Percentiles rank a stretch among this genome's conserved stretches.
These are phyloP conservation scores for Syzygium malaccense DNA, from an alignment of 441 rosid species.

Conservation along the genomic window DNA sequence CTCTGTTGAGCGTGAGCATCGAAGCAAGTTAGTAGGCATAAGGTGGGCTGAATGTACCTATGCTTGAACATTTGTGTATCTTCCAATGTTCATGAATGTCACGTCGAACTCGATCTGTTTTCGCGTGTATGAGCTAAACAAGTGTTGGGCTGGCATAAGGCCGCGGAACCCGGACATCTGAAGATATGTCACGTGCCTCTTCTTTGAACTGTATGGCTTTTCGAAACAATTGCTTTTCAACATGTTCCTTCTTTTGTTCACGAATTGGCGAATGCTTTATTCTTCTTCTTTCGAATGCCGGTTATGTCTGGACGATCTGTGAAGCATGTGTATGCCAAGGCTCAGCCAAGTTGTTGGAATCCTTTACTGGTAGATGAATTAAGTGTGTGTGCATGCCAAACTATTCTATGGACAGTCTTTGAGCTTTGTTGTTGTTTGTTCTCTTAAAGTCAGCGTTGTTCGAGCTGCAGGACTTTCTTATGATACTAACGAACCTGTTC, in stretches of 20 bases:
- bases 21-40: not conserved
- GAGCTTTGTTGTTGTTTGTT: not conserved
- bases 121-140: not conserved
- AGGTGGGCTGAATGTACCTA: not conserved
- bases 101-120: not conserved
- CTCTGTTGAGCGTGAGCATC: not conserved
- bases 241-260: not conserved
- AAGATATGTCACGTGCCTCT: not conserved
- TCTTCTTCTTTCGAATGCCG: not conserved
- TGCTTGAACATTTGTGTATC: not conserved
- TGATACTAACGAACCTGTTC: conserved; percentile 59
- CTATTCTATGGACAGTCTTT: not conserved
- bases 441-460: not conserved
- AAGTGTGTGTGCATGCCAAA: not conserved
- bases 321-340: not conserved
- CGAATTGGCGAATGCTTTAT: not conserved
- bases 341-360: not conserved
- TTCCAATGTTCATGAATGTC: not conserved
- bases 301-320: not conserved
- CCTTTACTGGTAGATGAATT: not conserved
- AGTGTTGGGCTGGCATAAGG: not conserved
- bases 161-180: not conserved
- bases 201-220: not conserved
- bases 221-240: not conserved
- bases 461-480: conserved; percentile 42